Base-by-base conservation (phyloP, 2,329 filamentous ascomycete genomes). In the Calcarisporium arbuscula region DNA sequence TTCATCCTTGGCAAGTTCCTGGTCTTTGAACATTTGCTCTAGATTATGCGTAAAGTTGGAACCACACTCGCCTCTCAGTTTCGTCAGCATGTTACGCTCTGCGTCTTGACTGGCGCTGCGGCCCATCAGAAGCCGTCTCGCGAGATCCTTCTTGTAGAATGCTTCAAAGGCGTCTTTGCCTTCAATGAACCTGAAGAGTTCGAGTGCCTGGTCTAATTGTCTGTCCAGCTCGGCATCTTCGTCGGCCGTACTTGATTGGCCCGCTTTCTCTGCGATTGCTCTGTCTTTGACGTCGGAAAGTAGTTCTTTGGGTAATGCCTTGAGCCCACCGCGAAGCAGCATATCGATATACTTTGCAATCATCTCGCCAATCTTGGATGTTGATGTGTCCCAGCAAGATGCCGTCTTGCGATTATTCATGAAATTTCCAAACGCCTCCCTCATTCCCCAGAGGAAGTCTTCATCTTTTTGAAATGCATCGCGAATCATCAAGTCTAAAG, bases 21-120 rank as follows among this genome's bases (percentile, higher is more conserved):
- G 87, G 52, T 99, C 92, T 58, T 94, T 95, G 68, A 99, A 98
- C 92, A 99, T 99, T 43, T 90, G 86, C 61, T 99, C 94, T 1
- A 99, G 70, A 51, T 98, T 98, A 54, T 95, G 89, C 0, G 92
- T 98, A 56, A 98, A 96, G 48, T 78, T 85, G 11, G 85, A 83
- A 25, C 92, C 92, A 54, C 92, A 98, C 65, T 98, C 92, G 46
- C 80, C 84, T 62, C 92, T 90, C 19, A 98, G 70, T 46, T 94
- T 86, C 18, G 85, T 73, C 30, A 98, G 73, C 92, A 98, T 98
- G 61, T 84, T 94, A 43, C 89, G 78, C 63, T 98, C 94, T 0
- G 92, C 90, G 59, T 98, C 92, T 36, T 90, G 85, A 53, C 87
- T 95, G 16, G 90, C 89, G 54, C 88, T 95, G 44, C 89, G 78